Conservation (phyloP, 768 basidiomycete species). For the Leccinum uliginosum region DNA sequence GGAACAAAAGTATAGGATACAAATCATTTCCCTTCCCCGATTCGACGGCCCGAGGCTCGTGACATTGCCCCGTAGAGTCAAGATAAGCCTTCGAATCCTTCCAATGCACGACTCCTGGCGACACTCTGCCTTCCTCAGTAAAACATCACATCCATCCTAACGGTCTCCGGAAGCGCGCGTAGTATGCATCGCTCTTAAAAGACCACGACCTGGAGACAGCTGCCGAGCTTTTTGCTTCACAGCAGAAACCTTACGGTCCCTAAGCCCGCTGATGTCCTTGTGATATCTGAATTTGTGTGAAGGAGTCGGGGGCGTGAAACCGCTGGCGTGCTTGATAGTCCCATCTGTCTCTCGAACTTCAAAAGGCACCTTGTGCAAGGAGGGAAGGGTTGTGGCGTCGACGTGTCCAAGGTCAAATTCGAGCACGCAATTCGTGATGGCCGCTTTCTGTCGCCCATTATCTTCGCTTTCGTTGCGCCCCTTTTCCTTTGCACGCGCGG, state of each 20-base stretch:
- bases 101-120: neutral
- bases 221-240: slow-evolving; percentile 9
- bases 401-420: slow-evolving; percentile 28
- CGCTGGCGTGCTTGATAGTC: slow-evolving; percentile 37
- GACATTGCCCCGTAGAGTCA: neutral
- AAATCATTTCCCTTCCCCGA: neutral
- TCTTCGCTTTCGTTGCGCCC: slow-evolving; percentile 22
- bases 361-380: slow-evolving; percentile 38
- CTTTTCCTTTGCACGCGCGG: slow-evolving; percentile 23
- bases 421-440: slow-evolving; percentile 29
- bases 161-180: slow-evolving; percentile 7
- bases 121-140: neutral
- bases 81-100: neutral
- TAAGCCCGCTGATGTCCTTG: slow-evolving; percentile 5
- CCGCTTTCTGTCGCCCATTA: slow-evolving; percentile 24
- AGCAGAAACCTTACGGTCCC: slow-evolving; percentile 19
- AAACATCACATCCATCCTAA: slow-evolving; percentile 9
- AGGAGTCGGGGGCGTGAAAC: slow-evolving; percentile 42
- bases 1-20: neutral
- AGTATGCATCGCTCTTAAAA: slow-evolving; percentile 25
- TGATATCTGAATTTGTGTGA: slow-evolving; percentile 32
- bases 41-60: neutral
- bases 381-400: slow-evolving; percentile 21
- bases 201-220: slow-evolving; percentile 10
- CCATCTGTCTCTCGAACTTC: slow-evolving; percentile 38